Percentiles rank a stretch among this genome's conserved stretches.
phyloP scores from a whole-genome alignment of 2,329 filamentous ascomycete genomes.

The Penicillium brevicompactum region DNA sequence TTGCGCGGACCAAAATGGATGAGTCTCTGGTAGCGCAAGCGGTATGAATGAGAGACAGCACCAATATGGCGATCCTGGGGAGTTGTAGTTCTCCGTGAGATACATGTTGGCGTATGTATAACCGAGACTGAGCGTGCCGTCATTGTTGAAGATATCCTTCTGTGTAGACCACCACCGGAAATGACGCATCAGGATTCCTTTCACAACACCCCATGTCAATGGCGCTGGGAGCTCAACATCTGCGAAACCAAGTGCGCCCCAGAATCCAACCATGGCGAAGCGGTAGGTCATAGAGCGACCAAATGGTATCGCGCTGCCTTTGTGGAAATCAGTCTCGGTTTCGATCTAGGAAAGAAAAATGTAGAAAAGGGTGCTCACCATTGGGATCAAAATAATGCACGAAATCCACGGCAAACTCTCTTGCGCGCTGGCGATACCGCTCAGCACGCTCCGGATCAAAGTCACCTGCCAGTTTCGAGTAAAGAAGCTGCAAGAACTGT shows the following conservation, averaged over 20 bases:
- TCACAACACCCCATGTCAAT: slow-evolving; percentile 76
- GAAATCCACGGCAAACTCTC: slow-evolving; percentile 68
- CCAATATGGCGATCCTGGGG: slow-evolving; percentile 73
- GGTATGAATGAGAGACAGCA: slow-evolving; percentile 77
- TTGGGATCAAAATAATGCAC: slow-evolving; percentile 75
- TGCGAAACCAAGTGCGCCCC: slow-evolving; percentile 75
- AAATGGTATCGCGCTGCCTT: slow-evolving; percentile 70
- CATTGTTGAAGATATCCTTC: slow-evolving; percentile 71
- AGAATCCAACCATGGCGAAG: slow-evolving; percentile 85
- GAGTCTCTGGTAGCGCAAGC: slow-evolving; percentile 66
- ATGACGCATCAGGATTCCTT: slow-evolving; percentile 73
- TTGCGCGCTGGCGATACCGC: slow-evolving; percentile 70
- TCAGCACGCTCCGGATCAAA: slow-evolving; percentile 65
- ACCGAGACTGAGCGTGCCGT: slow-evolving; percentile 74
- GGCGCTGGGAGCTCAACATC: slow-evolving; percentile 72
- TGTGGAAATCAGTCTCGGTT: neutral
- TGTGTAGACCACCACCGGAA: slow-evolving; percentile 80
- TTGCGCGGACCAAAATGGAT: slow-evolving; percentile 73
- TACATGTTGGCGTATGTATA: slow-evolving; percentile 82
- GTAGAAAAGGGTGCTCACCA: slow-evolving; percentile 38
- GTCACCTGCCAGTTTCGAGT: slow-evolving; percentile 69
- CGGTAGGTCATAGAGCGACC: slow-evolving; percentile 77
- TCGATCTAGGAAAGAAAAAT: neutral
- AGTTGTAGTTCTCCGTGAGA: slow-evolving; percentile 83
- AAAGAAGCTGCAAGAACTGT: slow-evolving; percentile 76